Evolutionary conservation across 2,329 filamentous ascomycete genomes (phyloP).

Genomic region (Colletotrichum liriopes): DNA sequence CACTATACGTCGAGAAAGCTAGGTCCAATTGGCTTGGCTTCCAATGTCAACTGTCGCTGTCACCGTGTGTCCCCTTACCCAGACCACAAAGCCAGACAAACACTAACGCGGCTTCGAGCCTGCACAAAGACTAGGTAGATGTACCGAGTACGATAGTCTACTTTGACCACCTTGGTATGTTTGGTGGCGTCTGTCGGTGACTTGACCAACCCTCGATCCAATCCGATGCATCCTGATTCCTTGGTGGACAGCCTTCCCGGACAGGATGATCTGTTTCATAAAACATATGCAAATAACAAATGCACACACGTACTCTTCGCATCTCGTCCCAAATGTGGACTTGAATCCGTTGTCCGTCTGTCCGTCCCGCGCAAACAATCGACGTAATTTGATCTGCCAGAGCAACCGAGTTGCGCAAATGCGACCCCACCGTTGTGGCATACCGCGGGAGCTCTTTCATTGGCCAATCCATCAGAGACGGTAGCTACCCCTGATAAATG

Average conservation of each 20-base stretch:
- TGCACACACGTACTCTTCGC: not conserved
- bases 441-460: slow-evolving; percentile 14
- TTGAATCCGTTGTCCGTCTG: not conserved
- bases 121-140: not conserved
- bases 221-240: slow-evolving; percentile 10
- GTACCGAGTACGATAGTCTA: slow-evolving; percentile 22
- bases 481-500: slow-evolving; percentile 11
- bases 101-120: slow-evolving; percentile 1
- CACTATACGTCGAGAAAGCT: not conserved
- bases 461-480: slow-evolving; percentile 24
- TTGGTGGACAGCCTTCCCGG: slow-evolving; percentile 5
- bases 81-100: slow-evolving; percentile 6
- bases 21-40: slow-evolving; percentile 9
- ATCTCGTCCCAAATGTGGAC: not conserved
- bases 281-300: not conserved
- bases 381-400: not conserved
- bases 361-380: not conserved
- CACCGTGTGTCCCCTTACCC: slow-evolving; percentile 29
- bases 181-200: slow-evolving; percentile 29
- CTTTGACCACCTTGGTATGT: not conserved
- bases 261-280: slow-evolving; percentile 4
- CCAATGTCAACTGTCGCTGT: slow-evolving; percentile 23
- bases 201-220: not conserved
- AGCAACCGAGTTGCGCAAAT: slow-evolving; percentile 27
- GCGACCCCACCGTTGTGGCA: not conserved